Conservation (phyloP, 1,284 basidiomycete genomes). For the Mycosarcoma mackinlayi region DNA sequence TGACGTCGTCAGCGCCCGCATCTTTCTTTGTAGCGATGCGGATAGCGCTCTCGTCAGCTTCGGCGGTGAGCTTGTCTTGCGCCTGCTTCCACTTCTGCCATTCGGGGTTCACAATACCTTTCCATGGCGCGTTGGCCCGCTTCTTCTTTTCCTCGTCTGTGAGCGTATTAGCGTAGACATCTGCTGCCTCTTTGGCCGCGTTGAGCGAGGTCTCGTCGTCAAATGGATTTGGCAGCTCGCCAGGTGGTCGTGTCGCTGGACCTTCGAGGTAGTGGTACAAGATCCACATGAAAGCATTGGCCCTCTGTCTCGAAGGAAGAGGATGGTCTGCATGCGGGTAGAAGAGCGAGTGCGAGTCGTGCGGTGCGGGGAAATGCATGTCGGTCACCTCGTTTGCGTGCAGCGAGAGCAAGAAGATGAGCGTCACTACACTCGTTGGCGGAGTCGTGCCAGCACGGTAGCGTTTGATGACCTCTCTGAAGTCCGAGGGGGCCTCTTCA, state of each 20-base stretch:
- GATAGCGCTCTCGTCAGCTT: constrained; percentile 12
- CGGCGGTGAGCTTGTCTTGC: constrained; percentile 25
- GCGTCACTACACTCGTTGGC: constrained; percentile 61
- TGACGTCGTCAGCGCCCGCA: constrained; percentile 15
- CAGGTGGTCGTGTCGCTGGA: constrained; percentile 52
- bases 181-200: constrained; percentile 34
- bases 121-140: constrained; percentile 49
- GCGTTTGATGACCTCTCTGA: constrained; percentile 58
- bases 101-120: constrained; percentile 55
- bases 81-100: constrained; percentile 53
- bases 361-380: constrained; percentile 58
- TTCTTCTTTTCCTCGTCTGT: constrained; percentile 45
- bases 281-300: constrained; percentile 64
- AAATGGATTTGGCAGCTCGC: constrained; percentile 59
- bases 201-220: constrained; percentile 52
- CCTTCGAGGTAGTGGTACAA: constrained; percentile 66
- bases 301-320: constrained; percentile 55
- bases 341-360: constrained; percentile 64
- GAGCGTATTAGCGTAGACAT: constrained; percentile 38
- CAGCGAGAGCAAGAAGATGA: constrained; percentile 62
- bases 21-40: constrained; percentile 4
- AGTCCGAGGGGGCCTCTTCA: constrained; percentile 61
- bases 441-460: constrained; percentile 46
- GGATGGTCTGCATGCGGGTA: constrained; percentile 61
- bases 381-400: constrained; percentile 56